phyloP scores from a whole-genome alignment of 2,329 filamentous ascomycete genomes.

The Emergomyces orientalis region DNA sequence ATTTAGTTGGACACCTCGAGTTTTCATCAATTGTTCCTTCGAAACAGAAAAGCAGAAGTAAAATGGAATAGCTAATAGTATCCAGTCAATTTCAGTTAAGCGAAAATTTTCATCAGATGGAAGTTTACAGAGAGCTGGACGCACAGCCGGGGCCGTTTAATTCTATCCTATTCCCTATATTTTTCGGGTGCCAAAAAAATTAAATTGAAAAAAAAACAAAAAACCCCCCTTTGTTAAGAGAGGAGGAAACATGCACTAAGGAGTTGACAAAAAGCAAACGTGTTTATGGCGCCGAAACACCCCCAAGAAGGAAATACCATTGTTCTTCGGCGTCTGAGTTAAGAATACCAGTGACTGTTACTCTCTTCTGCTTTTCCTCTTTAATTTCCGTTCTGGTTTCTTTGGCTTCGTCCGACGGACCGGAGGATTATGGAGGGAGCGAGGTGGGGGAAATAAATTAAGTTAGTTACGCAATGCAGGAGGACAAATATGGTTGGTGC shows the following conservation, averaged over 20 bases:
- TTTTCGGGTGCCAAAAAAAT: background rate
- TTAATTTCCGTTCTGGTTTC: background rate
- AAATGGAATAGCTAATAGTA: background rate
- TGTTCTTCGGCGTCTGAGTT: background rate
- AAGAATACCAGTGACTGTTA: no score
- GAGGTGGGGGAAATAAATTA: background rate
- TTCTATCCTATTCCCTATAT: background rate
- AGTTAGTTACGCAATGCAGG: background rate
- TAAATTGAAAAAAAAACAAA: background rate
- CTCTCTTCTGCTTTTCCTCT: slow-evolving; percentile 11
- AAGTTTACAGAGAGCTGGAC: background rate
- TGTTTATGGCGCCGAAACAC: background rate
- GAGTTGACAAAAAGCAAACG: background rate
- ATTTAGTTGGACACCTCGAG: background rate
- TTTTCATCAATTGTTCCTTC: background rate
- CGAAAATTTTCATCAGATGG: background rate
- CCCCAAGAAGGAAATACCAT: background rate
- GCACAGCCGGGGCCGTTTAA: background rate
- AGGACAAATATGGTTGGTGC: background rate
- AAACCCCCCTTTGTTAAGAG: background rate
- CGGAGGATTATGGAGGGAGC: background rate
- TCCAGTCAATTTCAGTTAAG: background rate
- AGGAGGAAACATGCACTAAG: background rate
- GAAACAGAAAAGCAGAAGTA: background rate
- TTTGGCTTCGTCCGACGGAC: background rate